These are phyloP conservation scores for Aspergillus chevalieri DNA, from an alignment of 2,329 filamentous ascomycete species.

Conservation along the genomic window DNA sequence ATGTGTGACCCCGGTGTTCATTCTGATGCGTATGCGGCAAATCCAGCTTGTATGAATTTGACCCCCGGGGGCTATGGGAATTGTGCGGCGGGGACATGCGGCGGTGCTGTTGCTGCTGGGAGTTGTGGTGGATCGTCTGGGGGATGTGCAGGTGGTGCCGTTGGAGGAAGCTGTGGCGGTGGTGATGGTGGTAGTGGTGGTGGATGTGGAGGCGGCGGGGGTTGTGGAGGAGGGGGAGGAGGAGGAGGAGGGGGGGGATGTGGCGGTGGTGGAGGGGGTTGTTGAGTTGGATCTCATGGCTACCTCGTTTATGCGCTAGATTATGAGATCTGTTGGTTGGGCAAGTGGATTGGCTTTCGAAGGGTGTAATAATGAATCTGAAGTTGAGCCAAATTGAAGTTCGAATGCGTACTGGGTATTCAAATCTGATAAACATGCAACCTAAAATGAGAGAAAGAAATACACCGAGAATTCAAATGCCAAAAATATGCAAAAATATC, in stretches of 20 bases:
- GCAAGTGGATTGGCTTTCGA: too few species aligned
- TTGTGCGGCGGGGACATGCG: slow-evolving; percentile 43
- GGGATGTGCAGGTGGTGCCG: slow-evolving; percentile 33
- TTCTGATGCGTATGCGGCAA: slow-evolving; percentile 37
- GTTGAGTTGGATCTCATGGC: not conserved
- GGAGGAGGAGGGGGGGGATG: not conserved
- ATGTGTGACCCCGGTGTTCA: slow-evolving; percentile 39
- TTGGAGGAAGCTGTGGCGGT: slow-evolving; percentile 40
- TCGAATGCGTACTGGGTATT: not conserved
- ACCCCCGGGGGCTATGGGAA: slow-evolving; percentile 37
- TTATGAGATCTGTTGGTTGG: not conserved
- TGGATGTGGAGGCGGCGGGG: slow-evolving; percentile 6
- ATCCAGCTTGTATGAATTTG: slow-evolving; percentile 42
- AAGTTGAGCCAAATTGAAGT: not conserved
- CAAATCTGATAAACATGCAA: not conserved
- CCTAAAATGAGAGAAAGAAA: not conserved
- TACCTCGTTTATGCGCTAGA: not conserved
- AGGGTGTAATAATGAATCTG: not conserved
- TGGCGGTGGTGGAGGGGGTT: not conserved
- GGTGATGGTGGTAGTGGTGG: slow-evolving; percentile 35
- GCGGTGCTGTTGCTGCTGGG: slow-evolving; percentile 39
- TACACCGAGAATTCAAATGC: not conserved
- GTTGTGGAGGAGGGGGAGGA: not conserved
- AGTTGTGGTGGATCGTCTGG: slow-evolving; percentile 31
- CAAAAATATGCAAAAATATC: not conserved